A percentile compares a stretch with the other conserved stretches of the same genome.
phyloP scores from a whole-genome alignment of 805 yeast species.

The Nakazawaea pomicola region DNA sequence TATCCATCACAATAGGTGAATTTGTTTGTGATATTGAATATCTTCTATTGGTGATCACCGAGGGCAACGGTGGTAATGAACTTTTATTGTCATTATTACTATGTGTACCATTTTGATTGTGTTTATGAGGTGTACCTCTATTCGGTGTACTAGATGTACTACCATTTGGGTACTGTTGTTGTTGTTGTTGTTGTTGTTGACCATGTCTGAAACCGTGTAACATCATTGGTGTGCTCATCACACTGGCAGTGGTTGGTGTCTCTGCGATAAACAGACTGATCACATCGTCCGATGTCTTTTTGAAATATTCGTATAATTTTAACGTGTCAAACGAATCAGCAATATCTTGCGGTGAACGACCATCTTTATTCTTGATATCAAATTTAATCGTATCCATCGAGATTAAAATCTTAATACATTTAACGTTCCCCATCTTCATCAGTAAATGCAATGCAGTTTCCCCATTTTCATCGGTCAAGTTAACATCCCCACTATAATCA shows the following conservation, averaged over 20 bases:
- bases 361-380: constrained; percentile 44
- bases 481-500: constrained; percentile 74
- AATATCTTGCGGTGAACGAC: constrained; percentile 63
- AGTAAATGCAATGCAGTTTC: constrained; percentile 86
- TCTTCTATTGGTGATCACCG: constrained; percentile 26
- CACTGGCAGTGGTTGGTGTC: background rate
- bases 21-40: constrained; percentile 19
- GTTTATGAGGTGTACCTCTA: no score
- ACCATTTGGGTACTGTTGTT: constrained; percentile 11
- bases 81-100: constrained; percentile 15
- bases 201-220: no score
- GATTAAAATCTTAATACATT: constrained; percentile 46
- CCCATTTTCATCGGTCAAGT: constrained; percentile 65
- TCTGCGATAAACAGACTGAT: background rate
- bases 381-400: constrained; percentile 40
- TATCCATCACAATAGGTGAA: no score
- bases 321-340: constrained; percentile 48
- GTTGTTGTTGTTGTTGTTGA: no score
- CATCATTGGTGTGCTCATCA: no score
- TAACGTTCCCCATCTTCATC: constrained; percentile 59
- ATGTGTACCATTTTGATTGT: no score
- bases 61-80: constrained; percentile 27
- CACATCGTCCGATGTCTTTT: background rate
- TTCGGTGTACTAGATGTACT: no score
- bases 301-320: constrained; percentile 6